Percentiles rank a stretch among this genome's conserved stretches.
phyloP scores from a whole-genome alignment of 768 basidiomycete genomes.

The Trametes elegans region DNA sequence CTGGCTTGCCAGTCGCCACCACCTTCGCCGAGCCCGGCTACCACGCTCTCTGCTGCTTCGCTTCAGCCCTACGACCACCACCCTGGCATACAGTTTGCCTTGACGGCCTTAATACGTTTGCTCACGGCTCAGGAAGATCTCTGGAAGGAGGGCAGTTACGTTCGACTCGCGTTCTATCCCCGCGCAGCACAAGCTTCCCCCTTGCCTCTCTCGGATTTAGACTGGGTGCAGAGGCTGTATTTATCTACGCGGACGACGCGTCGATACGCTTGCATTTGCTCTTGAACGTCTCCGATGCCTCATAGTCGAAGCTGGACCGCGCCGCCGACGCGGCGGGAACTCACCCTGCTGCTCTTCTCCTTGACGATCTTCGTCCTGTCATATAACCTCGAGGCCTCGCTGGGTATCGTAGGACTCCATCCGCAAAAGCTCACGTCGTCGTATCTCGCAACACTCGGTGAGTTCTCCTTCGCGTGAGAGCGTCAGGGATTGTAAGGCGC shows the following conservation, averaged over 20 bases:
- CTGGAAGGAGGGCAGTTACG: background rate
- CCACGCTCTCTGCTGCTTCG: background rate
- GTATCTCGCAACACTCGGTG: constrained; percentile 25
- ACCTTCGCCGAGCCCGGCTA: background rate
- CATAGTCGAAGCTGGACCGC: constrained; percentile 47
- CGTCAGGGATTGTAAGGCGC: background rate
- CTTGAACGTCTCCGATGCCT: too few relatives aligned
- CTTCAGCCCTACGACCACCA: background rate
- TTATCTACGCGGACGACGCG: too few relatives aligned
- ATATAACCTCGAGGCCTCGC: constrained; percentile 69
- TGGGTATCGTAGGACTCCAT: constrained; percentile 42
- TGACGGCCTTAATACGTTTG: constrained; percentile 3
- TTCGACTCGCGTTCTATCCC: constrained; percentile 2
- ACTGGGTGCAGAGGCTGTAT: background rate
- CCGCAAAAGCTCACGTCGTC: constrained; percentile 26
- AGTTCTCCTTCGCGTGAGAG: background rate
- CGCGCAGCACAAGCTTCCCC: constrained; percentile 4
- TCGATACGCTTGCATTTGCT: too few relatives aligned
- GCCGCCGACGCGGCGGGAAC: constrained; percentile 71
- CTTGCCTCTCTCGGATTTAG: constrained; percentile 5
- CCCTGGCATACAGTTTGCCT: background rate
- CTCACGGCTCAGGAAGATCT: background rate
- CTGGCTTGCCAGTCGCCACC: background rate
- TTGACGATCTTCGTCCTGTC: constrained; percentile 66
- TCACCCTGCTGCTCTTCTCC: constrained; percentile 64